Base-by-base conservation (phyloP, 2,329 filamentous ascomycete genomes). In the Didymella keratinophila region DNA sequence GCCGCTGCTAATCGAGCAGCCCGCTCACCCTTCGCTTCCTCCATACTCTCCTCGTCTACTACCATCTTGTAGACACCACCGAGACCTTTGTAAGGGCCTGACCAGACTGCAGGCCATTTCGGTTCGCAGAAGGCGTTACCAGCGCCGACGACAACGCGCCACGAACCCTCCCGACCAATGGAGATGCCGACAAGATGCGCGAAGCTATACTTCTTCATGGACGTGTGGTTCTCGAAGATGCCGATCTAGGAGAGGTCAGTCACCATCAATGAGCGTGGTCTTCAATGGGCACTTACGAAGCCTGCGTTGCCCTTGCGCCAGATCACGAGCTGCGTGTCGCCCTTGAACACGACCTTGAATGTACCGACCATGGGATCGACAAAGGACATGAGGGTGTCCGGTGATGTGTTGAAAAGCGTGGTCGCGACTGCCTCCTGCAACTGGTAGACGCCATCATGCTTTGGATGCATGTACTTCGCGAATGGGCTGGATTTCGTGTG, bases 251-350 rank as follows among this genome's bases (percentile, higher is more conserved):
- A n/a, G 9, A 2, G 10, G 6, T 32, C 14, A 4, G 28, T 61
- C 1, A 58, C n/a, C 6, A 10, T 18, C 6, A 18, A 21, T 11
- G 11, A 8, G 1, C 14, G 25, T 21, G 21, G 1, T 20, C 18
- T 7, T 20, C 9, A 3, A 12, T 4, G 5, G 6, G 61, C 0
- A 30, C 63, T 42, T 50, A 64, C 66, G 4, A 70, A 58, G 42
- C 64, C 64, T 9, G 68, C 64, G 1, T 58, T 20, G 1, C 67
- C 66, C 16, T 66, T 68, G 14, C 64, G 61, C 64, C 67, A 68
- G 10, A 70, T 45, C 2, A 70, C 62, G 0, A 69, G 52, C 21
- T 63, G 66, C 1, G 57, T 53, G 23, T 44, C 37, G 39, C 41
- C 10, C 25, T 61, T 63, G 36, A 67, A 61, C 0, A 66, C 10